Base-by-base conservation (phyloP, 768 basidiomycete species). In the Dioszegia aurantiaca region DNA sequence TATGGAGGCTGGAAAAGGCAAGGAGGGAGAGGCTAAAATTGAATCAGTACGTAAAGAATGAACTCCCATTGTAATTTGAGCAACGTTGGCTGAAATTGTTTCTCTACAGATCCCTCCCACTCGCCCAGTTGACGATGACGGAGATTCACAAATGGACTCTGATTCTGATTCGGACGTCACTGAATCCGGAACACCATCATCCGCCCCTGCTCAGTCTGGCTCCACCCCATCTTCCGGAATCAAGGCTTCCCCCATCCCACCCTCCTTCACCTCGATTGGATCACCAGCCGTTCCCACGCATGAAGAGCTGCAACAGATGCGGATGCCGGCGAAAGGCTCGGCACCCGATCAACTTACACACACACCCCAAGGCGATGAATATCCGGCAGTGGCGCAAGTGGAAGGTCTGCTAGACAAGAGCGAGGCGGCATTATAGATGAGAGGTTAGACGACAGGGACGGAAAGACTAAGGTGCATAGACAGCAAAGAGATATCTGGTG, bases 361-460 rank as follows among this genome's bases (percentile, higher is more conserved):
- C 21, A 37, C 61, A 28, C 76, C 74, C 17, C 60, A 56, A 28
- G 69, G 71, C 14, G 73, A 77, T 33, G 68, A 58, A 31, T 40
- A 61, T 28, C 56, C 53, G 6, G 66, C 43, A 2, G 71, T 68
- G 11, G 69, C 65, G 27, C 68, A 69, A 45, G 68, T 75, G 2
- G 73, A 75, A 56, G 70, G 71, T 10, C 47, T 75, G 59, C 73
- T 76, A 65, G 70, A 77, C 60, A 69, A 57, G 37, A 67, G 67
- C 31, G 72, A 76, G 41, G 55, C 58, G 26, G 69, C 72, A n/a
- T 48, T 70, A 33, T 72, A 69, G 58, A 17, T 14, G 39, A 21
- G 6, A 19, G 12, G 28, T 2, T 4, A 55, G 31, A 11, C 33
- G 24, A 28, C n/a, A 31, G 11, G 27, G 28, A 10, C 10, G 4